Evolutionary conservation across 768 basidiomycete genomes (phyloP), one percentile per base, ranked within the genome.

Genomic region (Thelephora aurantiotincta): DNA sequence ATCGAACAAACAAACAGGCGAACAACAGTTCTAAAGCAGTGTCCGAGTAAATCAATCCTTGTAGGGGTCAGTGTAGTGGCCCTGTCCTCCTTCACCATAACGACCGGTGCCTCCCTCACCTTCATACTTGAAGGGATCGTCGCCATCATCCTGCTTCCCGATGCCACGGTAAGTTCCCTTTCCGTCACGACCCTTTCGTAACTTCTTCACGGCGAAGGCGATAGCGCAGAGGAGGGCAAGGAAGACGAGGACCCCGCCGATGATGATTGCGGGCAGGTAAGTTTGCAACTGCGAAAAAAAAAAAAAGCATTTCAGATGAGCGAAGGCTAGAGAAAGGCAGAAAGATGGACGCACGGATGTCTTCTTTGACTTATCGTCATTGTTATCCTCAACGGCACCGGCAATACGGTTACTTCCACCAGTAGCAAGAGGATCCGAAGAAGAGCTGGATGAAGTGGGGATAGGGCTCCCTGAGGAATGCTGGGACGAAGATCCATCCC

Each of bases 61-160:
- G 46, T 54, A 54, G 5, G 53, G 53, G 20, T 54, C 53, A 4
- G 53, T 14, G 46, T 54, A 54, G 36, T 48, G 53, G n/a, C 50
- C 48, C 36, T 14, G 12, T 46, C 53, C 53, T 33, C 49, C 53
- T 38, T 54, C 53, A 26, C 49, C 52, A 35, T 48, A 30, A 43
- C 52, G 52, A 26, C 49, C 48, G 30, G 11, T 7, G 48, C 52
- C 49, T 19, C 50, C 52, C 45, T 53, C 52, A 22, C 50, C 53
- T 33, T 48, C 53, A 44, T 54, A 51, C 14, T 48, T 49, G 6
- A 46, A 41, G 37, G 46, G 45, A 33, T 42, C 53, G 37, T n/a
- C n/a, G n/a, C 45, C 41, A 12, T 35, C 16, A 43, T 54, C 50
- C 42, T 37, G 44, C 6, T 49, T 46, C 45, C 51, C 48, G 2